Base-by-base conservation (phyloP, 805 yeast species). In the Yamadazyma laniorum region DNA sequence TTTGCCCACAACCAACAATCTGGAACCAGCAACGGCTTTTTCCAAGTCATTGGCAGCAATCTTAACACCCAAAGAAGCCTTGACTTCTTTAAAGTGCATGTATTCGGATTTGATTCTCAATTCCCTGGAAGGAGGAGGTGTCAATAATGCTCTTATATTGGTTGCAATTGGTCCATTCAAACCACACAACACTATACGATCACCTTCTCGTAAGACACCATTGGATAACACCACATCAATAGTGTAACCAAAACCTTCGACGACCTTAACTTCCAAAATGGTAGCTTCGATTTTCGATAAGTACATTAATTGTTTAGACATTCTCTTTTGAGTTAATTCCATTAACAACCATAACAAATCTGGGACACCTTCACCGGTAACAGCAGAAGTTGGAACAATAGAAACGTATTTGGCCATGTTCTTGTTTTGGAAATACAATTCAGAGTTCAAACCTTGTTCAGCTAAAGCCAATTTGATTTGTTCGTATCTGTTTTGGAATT, bases 331-430 rank as follows among this genome's bases (percentile, higher is more conserved):
- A 12, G 99, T 93, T 56, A 93, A 78, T 67, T 93, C 98, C 54
- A 93, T 76, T 58, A 93, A 73, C 64, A 93, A 77, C 91, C 96
- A 89, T 58, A 93, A 79, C 70, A 93, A 76, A 79, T 93, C 99
- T 35, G 99, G 99, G 53, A 93, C 95, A 85, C 99, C 99, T 70
- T 93, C 99, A 64, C 99, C 99, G 11, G 97, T 90, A 31, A 90
- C 95, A 39, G 99, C 99, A 46, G 98, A 91, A 14, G 99, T 93
- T 53, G 99, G 99, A 31, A 93, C 96, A 54, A 93, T 85, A 25
- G 97, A 89, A 39, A 93, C 99, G 57, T 82, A 88, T 63, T 89
- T 88, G 40, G 97, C 70, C 77, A 91, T 70, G 71, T 91, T 93
- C 65, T 84, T 85, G 77, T 93, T 93, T 66, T 91, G 87, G 85